These are phyloP conservation scores for Pyrus communis DNA, from an alignment of 306 rosid genomes.

Conservation along the genomic window DNA sequence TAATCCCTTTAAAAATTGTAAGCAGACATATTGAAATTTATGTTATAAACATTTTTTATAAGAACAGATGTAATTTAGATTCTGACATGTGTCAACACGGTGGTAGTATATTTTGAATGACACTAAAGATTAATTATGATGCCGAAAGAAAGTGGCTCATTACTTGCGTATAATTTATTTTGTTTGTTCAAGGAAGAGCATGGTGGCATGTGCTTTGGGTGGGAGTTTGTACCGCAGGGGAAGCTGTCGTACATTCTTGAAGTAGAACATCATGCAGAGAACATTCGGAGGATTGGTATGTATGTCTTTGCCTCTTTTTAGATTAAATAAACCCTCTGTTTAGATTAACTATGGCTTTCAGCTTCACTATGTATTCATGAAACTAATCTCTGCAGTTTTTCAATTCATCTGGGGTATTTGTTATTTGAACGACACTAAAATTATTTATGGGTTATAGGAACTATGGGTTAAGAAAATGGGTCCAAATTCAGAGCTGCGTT, in stretches of 20 bases:
- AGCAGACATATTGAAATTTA: no score
- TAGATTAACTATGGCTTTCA: not conserved
- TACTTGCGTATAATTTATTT: not conserved
- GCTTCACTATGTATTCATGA: not conserved
- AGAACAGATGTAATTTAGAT: no score
- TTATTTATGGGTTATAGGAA: no score
- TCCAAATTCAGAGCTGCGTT: no score
- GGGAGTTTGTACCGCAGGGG: conserved; percentile 61
- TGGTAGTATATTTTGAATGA: no score
- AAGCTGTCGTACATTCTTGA: conserved; percentile 65
- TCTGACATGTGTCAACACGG: no score
- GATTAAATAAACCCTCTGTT: not conserved
- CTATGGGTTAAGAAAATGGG: no score
- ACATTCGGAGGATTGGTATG: conserved; percentile 83
- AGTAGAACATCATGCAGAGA: conserved; percentile 95
- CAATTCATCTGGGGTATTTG: no score
- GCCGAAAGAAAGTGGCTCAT: not conserved
- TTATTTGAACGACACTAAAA: no score
- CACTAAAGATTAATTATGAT: not conserved
- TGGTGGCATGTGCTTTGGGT: conserved; percentile 86
- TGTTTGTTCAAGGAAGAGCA: conserved; percentile 63
- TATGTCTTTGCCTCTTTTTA: conserved; percentile 7
- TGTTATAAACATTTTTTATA: no score
- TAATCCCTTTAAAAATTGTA: no score
- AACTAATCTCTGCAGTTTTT: no score